Evolutionary conservation across 1,284 basidiomycete species (phyloP), one percentile per base, ranked within the genome.

Genomic region (Entoloma clypeatum): DNA sequence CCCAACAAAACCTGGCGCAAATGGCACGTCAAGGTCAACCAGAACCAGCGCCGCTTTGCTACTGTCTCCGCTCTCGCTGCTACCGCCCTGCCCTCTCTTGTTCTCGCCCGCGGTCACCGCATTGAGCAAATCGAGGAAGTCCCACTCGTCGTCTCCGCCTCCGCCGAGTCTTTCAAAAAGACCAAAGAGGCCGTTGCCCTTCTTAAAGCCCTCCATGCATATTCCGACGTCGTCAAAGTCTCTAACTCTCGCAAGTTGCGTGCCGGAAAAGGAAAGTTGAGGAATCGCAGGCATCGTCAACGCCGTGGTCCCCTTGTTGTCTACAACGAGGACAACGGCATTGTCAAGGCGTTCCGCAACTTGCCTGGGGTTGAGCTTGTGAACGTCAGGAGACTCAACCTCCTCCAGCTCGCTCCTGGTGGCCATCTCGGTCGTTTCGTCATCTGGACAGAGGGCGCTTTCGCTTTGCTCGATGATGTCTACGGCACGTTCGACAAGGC

Each of bases 21-120:
- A 69, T 99, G 96, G 96, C 95, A 98, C 75, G 89, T 99, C 77
- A 99, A 98, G 81, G 91, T 93, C 53, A 97, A 96, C 86, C 91
- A 94, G 78, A 96, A 95, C 80, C 95, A 99, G 75, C 91, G 91
- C 67, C 92, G 96, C 57, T 99, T 92, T 70, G 96, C 96, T 47
- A 86, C 92, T 53, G 95, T 97, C 54, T 99, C 96, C 54, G 96
- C 95, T 43, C 83, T 99, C 49, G 96, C 96, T 45, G 96, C 96
- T 16, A 96, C 96, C 47, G 95, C 95, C 36, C 84, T 99, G 50
- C 95, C 96, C 43, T 95, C 96, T 44, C 89, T 99, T 61, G 92
- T 99, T 60, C 92, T 99, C 55, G 96, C 96, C 47, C 95, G 96
- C 58, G 96, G 96, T 49, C 96, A 99, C 81, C 90, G 94, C 65